Evolutionary conservation across 1,139 yeast genomes (phyloP).

Genomic region (Debaryomyces psychrophilus): DNA sequence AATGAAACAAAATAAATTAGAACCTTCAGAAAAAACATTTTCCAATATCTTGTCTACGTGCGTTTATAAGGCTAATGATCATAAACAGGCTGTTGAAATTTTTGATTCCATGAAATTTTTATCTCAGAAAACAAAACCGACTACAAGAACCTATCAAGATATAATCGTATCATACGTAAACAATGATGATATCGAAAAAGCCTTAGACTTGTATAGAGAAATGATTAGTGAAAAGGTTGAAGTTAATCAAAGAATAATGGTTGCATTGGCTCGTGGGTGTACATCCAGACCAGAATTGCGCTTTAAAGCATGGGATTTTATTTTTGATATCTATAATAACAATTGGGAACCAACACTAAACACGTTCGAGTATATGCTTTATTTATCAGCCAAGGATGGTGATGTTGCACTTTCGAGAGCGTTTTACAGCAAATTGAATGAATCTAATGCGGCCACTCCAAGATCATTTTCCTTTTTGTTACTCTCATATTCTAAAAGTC

Average conservation of each 20-base stretch:
- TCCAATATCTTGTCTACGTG: slow-evolving; percentile 70
- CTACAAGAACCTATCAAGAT: slow-evolving; percentile 65
- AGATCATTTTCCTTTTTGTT: slow-evolving; percentile 57
- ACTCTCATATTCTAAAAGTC: slow-evolving; percentile 56
- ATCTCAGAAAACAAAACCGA: slow-evolving; percentile 67
- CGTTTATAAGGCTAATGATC: slow-evolving; percentile 54
- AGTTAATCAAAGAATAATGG: slow-evolving; percentile 52
- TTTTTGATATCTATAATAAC: slow-evolving; percentile 63
- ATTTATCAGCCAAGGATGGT: slow-evolving; percentile 76
- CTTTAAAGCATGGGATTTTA: slow-evolving; percentile 74
- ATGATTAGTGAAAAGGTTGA: slow-evolving; percentile 45
- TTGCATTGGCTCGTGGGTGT: slow-evolving; percentile 76
- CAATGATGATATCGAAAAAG: slow-evolving; percentile 66
- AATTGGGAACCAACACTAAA: slow-evolving; percentile 53
- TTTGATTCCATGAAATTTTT: slow-evolving; percentile 88
- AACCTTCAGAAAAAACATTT: slow-evolving; percentile 61
- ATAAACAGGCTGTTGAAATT: slow-evolving; percentile 65
- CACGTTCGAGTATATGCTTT: slow-evolving; percentile 69
- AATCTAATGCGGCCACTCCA: slow-evolving; percentile 38
- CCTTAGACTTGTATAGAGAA: slow-evolving; percentile 75
- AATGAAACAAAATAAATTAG: slow-evolving; percentile 53
- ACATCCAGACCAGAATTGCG: slow-evolving; percentile 52
- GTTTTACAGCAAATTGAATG: slow-evolving; percentile 58
- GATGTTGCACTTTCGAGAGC: slow-evolving; percentile 78
- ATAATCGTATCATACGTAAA: slow-evolving; percentile 69